phyloP scores from a whole-genome alignment of 2,329 filamentous ascomycete genomes.

The Pseudogymnoascus sp. region DNA sequence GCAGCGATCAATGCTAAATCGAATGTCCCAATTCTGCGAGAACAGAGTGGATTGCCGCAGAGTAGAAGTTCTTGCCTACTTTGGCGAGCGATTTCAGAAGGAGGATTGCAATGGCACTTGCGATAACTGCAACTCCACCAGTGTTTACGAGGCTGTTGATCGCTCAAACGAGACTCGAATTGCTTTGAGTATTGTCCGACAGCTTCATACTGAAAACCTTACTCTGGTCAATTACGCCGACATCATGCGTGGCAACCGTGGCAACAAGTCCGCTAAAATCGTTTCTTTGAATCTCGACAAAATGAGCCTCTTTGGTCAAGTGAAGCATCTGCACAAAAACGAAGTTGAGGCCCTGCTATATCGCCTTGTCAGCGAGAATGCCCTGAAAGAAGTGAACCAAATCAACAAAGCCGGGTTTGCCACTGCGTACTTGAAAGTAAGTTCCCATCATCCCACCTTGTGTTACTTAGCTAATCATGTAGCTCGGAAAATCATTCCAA shows the following conservation, averaged over 20 bases:
- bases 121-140: constrained; percentile 78
- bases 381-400: constrained; percentile 62
- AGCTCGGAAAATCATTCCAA: constrained; percentile 25
- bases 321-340: constrained; percentile 60
- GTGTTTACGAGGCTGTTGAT: constrained; percentile 64
- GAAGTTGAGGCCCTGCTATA: constrained; percentile 82
- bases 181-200: constrained; percentile 59
- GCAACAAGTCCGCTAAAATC: constrained; percentile 48
- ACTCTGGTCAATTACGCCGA: constrained; percentile 79
- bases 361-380: constrained; percentile 63
- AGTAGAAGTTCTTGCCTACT: constrained; percentile 85
- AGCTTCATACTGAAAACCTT: constrained; percentile 50
- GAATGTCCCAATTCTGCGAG: constrained; percentile 81
- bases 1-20: constrained; percentile 76
- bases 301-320: constrained; percentile 55
- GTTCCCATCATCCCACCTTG: constrained; percentile 21
- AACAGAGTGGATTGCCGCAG: constrained; percentile 82
- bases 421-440: constrained; percentile 62
- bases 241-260: constrained; percentile 68
- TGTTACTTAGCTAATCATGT: constrained; percentile 29
- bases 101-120: constrained; percentile 67
- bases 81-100: constrained; percentile 72
- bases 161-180: constrained; percentile 66
- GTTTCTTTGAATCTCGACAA: constrained; percentile 38
- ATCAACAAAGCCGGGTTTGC: constrained; percentile 60